phyloP scores from a whole-genome alignment of 2,329 filamentous ascomycete genomes.

The Coniella vitis region DNA sequence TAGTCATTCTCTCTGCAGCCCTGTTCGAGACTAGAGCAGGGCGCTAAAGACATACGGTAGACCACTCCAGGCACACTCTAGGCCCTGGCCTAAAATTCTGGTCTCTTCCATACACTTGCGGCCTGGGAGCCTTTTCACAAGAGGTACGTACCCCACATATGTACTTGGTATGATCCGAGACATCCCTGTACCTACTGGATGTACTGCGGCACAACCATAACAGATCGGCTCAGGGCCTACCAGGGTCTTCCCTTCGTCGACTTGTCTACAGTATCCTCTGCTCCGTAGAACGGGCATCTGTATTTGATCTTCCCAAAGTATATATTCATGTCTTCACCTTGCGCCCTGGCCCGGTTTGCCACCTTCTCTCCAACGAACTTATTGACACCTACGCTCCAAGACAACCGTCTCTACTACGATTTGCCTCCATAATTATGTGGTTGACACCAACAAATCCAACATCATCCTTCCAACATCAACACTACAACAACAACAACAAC shows the following conservation, averaged over 20 bases:
- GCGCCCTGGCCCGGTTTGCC: neutral
- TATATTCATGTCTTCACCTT: neutral
- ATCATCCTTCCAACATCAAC: conserved; percentile 10
- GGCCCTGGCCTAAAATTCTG: neutral
- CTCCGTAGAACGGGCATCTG: conserved; percentile 1
- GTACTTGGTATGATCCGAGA: neutral
- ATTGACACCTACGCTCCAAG: neutral
- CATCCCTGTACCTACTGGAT: too few species aligned
- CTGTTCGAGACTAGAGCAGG: neutral
- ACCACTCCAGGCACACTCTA: neutral
- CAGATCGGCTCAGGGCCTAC: too few species aligned
- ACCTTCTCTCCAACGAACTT: neutral
- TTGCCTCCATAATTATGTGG: conserved; percentile 12
- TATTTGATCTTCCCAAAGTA: neutral
- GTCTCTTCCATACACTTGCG: conserved; percentile 1
- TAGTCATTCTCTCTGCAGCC: neutral
- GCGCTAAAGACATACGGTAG: neutral
- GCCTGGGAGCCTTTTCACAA: neutral
- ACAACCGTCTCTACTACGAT: neutral
- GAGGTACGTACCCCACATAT: neutral
- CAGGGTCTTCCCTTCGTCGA: too few species aligned
- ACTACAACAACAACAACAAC: neutral
- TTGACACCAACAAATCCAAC: conserved; percentile 16
- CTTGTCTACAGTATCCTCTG: too few species aligned
- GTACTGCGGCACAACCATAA: too few species aligned